phyloP scores from a whole-genome alignment of 1,139 yeast genomes.

The Candida glucosophila region DNA sequence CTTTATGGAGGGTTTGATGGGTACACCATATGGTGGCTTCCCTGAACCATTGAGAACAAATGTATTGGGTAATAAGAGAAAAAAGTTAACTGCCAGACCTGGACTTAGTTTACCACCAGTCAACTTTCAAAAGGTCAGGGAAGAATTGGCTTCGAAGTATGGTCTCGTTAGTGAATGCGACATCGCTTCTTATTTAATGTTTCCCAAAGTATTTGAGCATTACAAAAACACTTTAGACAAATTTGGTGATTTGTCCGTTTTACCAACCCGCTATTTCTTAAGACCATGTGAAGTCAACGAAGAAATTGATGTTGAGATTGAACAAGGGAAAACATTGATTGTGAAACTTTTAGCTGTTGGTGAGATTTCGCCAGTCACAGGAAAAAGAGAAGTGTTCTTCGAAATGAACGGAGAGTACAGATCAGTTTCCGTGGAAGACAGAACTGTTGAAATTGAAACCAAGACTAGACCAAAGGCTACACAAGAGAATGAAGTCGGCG shows the following conservation, averaged over 20 bases:
- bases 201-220: slow-evolving; percentile 92
- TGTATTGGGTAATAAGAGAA: slow-evolving; percentile 75
- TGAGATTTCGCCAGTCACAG: slow-evolving; percentile 76
- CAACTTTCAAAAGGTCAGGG: slow-evolving; percentile 61
- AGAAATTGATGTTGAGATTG: slow-evolving; percentile 83
- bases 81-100: slow-evolving; percentile 81
- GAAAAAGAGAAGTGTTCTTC: slow-evolving; percentile 92
- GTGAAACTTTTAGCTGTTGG: slow-evolving; percentile 90
- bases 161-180: slow-evolving; percentile 69
- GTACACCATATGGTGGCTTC: slow-evolving; percentile 99
- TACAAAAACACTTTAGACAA: slow-evolving; percentile 65
- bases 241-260: slow-evolving; percentile 87
- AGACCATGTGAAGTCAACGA: slow-evolving; percentile 82
- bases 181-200: slow-evolving; percentile 93
- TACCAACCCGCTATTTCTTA: slow-evolving; percentile 87
- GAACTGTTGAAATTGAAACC: slow-evolving; percentile 74
- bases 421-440: slow-evolving; percentile 87
- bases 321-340: slow-evolving; percentile 89
- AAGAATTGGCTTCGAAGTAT: slow-evolving; percentile 63
- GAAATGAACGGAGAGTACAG: slow-evolving; percentile 98
- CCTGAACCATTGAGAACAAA: slow-evolving; percentile 96
- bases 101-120: slow-evolving; percentile 83
- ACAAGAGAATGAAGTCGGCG: slow-evolving; percentile 90
- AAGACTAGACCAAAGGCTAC: slow-evolving; percentile 88
- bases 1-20: slow-evolving; percentile 98